phyloP scores from a whole-genome alignment of 2,329 filamentous ascomycete genomes.

The Epichloe gansuensis region DNA sequence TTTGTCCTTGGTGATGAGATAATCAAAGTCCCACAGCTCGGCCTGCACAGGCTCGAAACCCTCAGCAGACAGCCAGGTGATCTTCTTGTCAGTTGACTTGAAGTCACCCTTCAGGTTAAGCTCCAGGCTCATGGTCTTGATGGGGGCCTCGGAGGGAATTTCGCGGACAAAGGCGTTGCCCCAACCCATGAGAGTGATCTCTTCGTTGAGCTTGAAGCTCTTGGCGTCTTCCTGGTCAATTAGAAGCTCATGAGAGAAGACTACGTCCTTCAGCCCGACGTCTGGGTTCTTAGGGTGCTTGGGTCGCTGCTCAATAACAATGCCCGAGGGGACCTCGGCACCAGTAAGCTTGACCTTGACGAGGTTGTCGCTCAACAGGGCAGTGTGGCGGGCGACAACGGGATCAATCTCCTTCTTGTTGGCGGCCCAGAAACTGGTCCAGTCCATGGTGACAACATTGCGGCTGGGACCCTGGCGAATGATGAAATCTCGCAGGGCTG shows the following conservation, averaged over 20 bases:
- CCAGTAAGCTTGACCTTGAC: slow-evolving; percentile 61
- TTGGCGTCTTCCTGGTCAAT: slow-evolving; percentile 81
- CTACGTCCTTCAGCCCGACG: slow-evolving; percentile 75
- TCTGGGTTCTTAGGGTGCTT: slow-evolving; percentile 83
- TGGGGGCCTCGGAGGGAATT: slow-evolving; percentile 42
- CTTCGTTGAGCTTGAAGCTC: slow-evolving; percentile 70
- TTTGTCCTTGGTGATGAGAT: slow-evolving; percentile 90
- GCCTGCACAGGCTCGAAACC: slow-evolving; percentile 66
- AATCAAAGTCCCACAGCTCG: slow-evolving; percentile 89
- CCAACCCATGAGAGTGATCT: slow-evolving; percentile 95
- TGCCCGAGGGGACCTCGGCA: slow-evolving; percentile 48
- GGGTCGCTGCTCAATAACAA: slow-evolving; percentile 61
- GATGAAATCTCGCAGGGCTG: slow-evolving; percentile 71
- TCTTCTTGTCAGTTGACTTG: slow-evolving; percentile 91
- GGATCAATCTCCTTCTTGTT: slow-evolving; percentile 81
- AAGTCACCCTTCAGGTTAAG: slow-evolving; percentile 89
- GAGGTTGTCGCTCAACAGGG: slow-evolving; percentile 55
- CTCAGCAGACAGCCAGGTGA: slow-evolving; percentile 77
- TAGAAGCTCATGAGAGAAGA: slow-evolving; percentile 60
- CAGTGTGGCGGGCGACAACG: slow-evolving; percentile 59
- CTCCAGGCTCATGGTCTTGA: slow-evolving; percentile 64
- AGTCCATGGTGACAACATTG: slow-evolving; percentile 75
- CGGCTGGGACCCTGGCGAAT: slow-evolving; percentile 72
- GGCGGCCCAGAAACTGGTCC: slow-evolving; percentile 58
- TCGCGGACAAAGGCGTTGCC: slow-evolving; percentile 73